Percentiles rank a stretch among this genome's conserved stretches.
Evolutionary conservation across 2,329 filamentous ascomycete genomes (phyloP).

Genomic region (Trichoderma sp.): DNA sequence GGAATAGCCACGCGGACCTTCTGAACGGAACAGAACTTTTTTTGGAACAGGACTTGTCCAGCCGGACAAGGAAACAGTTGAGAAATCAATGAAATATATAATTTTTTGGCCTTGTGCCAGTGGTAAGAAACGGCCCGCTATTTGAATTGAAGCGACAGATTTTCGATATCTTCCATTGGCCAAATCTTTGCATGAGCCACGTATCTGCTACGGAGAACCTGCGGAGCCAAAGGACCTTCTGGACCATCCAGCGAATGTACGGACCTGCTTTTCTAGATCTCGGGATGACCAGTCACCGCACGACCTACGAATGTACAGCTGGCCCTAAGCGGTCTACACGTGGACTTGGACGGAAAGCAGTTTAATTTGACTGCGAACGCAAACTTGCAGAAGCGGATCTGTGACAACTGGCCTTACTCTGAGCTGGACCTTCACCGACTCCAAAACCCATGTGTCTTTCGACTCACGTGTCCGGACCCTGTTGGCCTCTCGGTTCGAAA

Average conservation of each 20-base stretch:
- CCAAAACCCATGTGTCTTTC: constrained; percentile 7
- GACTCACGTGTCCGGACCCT: constrained; percentile 20
- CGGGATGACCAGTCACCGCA: constrained; percentile 14
- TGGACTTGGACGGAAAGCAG: constrained; percentile 31
- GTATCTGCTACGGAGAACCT: constrained; percentile 22
- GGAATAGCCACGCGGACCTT: constrained; percentile 23
- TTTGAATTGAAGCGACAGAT: constrained; percentile 23
- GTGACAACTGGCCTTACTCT: constrained; percentile 23
- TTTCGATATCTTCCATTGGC: constrained; percentile 20
- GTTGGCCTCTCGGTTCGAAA: constrained; percentile 20
- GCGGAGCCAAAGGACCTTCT: constrained; percentile 21
- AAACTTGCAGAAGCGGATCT: constrained; percentile 31
- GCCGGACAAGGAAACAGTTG: constrained; percentile 35
- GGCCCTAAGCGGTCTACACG: constrained; percentile 14
- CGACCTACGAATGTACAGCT: constrained; percentile 17
- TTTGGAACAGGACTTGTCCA: constrained; percentile 36
- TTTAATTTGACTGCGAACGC: constrained; percentile 40
- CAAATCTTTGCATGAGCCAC: constrained; percentile 22
- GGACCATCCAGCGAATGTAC: constrained; percentile 33
- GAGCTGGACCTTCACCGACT: constrained; percentile 24
- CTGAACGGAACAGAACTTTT: constrained; percentile 3
- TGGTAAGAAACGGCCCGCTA: constrained; percentile 45
- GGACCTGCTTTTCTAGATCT: constrained; percentile 29
- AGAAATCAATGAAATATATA: constrained; percentile 32
- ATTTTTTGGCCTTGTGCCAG: constrained; percentile 30